Percentiles rank a stretch among this genome's conserved stretches.
phyloP scores from a whole-genome alignment of 176 grass and related monocot genomes.

The Bolboschoenus planiculmis region DNA sequence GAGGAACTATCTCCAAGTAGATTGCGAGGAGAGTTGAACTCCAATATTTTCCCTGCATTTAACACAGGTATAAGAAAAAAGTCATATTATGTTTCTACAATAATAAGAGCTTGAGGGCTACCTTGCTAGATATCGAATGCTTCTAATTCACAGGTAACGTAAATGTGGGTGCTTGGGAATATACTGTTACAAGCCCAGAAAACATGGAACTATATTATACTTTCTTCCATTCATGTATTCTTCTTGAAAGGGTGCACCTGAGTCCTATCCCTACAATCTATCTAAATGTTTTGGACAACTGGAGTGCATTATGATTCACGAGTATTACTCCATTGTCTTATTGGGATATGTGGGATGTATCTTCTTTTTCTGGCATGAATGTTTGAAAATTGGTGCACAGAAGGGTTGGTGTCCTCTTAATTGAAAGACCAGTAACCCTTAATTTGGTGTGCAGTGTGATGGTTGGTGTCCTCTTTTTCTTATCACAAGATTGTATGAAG shows the following conservation, averaged over 20 bases:
- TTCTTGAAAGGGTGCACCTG: not conserved
- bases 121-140: not conserved
- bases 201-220: not conserved
- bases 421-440: not conserved
- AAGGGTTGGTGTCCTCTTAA: not conserved
- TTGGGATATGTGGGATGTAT: not conserved
- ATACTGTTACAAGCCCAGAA: not conserved
- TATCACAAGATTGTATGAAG: not conserved
- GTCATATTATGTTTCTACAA: not conserved
- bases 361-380: not conserved
- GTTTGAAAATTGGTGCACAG: not conserved
- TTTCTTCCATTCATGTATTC: not conserved
- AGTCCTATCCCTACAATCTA: not conserved
- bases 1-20: slow-evolving; percentile 63
- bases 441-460: not conserved
- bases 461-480: not conserved
- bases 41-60: slow-evolving; percentile 67
- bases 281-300: not conserved
- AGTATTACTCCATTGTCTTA: not conserved
- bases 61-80: slow-evolving; percentile 23
- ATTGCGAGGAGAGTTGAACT: slow-evolving; percentile 61
- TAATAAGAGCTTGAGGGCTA: not conserved
- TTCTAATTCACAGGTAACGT: not conserved
- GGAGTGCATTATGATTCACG: not conserved
- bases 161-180: not conserved